These are phyloP conservation scores for Clitoria ternatea DNA, from an alignment of 306 rosid genomes.

Conservation along the genomic window DNA sequence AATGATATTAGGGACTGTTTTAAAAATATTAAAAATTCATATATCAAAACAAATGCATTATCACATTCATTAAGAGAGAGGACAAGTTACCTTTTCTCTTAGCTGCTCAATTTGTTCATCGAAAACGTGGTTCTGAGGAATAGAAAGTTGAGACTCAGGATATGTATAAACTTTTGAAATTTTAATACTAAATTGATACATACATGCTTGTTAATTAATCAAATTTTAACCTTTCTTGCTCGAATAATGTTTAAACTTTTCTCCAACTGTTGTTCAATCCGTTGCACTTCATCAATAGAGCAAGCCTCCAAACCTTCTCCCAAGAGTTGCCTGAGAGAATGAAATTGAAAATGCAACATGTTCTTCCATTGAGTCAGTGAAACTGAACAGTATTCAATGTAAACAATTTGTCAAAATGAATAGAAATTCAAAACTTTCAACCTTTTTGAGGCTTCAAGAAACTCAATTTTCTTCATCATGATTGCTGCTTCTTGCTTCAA, in stretches of 20 bases:
- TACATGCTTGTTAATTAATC: background rate
- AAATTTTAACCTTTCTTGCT: constrained; percentile 59
- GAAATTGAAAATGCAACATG: background rate
- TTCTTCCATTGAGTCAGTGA: background rate
- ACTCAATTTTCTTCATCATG: constrained; percentile 66
- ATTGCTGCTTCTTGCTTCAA: constrained; percentile 56
- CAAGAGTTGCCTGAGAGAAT: constrained; percentile 50
- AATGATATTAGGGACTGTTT: no score
- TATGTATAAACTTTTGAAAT: background rate
- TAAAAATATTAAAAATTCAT: no score
- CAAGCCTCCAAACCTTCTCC: constrained; percentile 66
- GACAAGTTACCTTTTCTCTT: constrained; percentile 50
- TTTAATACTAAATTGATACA: background rate
- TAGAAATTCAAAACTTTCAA: constrained; percentile 14
- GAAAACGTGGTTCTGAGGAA: constrained; percentile 56
- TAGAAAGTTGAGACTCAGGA: background rate
- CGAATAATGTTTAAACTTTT: constrained; percentile 52
- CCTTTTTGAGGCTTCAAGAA: constrained; percentile 75
- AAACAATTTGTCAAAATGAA: background rate
- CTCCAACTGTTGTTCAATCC: constrained; percentile 65
- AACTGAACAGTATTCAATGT: background rate
- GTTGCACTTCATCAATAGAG: constrained; percentile 62
- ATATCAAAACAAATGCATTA: background rate
- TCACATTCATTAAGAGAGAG: background rate
- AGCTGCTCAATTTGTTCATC: constrained; percentile 52